Evolutionary conservation across 1,139 yeast species (phyloP).

Genomic region (Blastobotrys proliferans): DNA sequence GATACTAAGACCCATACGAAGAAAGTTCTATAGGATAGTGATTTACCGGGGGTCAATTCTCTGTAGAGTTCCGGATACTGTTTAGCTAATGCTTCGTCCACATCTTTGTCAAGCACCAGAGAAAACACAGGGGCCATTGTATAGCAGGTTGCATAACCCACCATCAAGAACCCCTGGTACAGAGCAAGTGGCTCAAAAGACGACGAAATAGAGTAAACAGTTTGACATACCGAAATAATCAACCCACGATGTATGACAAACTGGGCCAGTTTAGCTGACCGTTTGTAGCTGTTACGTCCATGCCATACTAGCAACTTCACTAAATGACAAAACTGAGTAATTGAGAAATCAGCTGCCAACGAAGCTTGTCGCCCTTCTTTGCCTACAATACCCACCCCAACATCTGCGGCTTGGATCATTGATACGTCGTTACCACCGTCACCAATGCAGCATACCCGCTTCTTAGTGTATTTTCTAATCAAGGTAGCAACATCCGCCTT

Average conservation of each 20-base stretch:
- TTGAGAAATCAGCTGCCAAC: conserved; percentile 92
- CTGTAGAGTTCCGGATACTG: conserved; percentile 92
- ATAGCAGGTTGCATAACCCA: conserved; percentile 93
- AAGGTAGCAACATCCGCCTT: conserved; percentile 90
- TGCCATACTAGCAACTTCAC: conserved; percentile 92
- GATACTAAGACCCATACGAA: conserved; percentile 89
- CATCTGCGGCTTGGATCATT: conserved; percentile 98
- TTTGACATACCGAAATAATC: conserved; percentile 93
- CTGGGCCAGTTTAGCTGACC: conserved; percentile 92
- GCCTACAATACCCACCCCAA: conserved; percentile 98
- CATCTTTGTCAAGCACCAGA: conserved; percentile 84
- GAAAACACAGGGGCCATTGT: conserved; percentile 99
- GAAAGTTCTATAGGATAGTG: conserved; percentile 81
- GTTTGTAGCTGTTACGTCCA: conserved; percentile 92
- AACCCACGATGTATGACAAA: conserved; percentile 96
- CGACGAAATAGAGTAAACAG: conserved; percentile 83
- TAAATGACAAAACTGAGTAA: conserved; percentile 85
- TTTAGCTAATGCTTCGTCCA: conserved; percentile 82
- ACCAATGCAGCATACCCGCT: conserved; percentile 95
- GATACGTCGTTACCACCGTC: conserved; percentile 99
- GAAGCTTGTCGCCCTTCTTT: conserved; percentile 98
- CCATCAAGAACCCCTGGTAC: conserved; percentile 96
- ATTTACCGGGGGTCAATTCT: conserved; percentile 83
- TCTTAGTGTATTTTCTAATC: conserved; percentile 75
- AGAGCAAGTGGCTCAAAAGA: conserved; percentile 89